Evolutionary conservation across 192 early-diverging fungal species (phyloP).

Genomic region (Martensiomyces pterosporus): DNA sequence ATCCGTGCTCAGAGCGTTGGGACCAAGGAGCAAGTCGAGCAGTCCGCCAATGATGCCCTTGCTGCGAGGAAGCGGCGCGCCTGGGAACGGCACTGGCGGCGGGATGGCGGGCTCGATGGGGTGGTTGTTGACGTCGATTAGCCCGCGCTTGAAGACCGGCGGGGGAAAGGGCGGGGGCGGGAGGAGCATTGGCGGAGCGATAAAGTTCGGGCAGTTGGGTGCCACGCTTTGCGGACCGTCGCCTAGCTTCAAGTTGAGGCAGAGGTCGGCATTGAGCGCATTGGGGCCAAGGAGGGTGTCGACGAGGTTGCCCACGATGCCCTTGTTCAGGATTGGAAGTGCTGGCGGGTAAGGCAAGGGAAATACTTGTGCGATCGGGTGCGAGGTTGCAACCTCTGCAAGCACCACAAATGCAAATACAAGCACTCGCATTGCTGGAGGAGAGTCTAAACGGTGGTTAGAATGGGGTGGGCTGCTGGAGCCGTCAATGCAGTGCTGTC

Average conservation of each 20-base stretch:
- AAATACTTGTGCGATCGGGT: conserved; percentile 22
- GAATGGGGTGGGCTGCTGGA: background rate
- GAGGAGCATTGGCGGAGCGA: conserved; percentile 35
- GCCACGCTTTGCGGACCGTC: conserved; percentile 48
- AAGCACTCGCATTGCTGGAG: conserved; percentile 38
- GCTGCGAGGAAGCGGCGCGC: conserved; percentile 28
- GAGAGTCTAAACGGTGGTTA: background rate
- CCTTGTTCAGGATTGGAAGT: conserved; percentile 39
- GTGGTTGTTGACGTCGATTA: conserved; percentile 39
- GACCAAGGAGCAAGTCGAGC: conserved; percentile 40
- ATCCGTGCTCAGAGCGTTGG: conserved; percentile 39
- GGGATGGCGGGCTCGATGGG: conserved; percentile 15
- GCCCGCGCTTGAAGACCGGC: conserved; percentile 38
- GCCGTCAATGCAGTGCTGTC: too few relatives aligned
- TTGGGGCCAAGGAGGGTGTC: conserved; percentile 38
- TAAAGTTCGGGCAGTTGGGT: conserved; percentile 42
- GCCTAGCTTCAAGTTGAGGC: conserved; percentile 45
- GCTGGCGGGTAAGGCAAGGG: conserved; percentile 26
- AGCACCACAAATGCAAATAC: conserved; percentile 42
- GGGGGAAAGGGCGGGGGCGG: conserved; percentile 13
- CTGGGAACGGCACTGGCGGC: conserved; percentile 27
- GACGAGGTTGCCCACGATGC: conserved; percentile 38
- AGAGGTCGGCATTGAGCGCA: conserved; percentile 34
- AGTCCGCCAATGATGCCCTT: conserved; percentile 40
- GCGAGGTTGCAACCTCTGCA: conserved; percentile 32